These are phyloP conservation scores for Aspergillus caelatus DNA, from an alignment of 2,329 filamentous ascomycete genomes.

Conservation along the genomic window DNA sequence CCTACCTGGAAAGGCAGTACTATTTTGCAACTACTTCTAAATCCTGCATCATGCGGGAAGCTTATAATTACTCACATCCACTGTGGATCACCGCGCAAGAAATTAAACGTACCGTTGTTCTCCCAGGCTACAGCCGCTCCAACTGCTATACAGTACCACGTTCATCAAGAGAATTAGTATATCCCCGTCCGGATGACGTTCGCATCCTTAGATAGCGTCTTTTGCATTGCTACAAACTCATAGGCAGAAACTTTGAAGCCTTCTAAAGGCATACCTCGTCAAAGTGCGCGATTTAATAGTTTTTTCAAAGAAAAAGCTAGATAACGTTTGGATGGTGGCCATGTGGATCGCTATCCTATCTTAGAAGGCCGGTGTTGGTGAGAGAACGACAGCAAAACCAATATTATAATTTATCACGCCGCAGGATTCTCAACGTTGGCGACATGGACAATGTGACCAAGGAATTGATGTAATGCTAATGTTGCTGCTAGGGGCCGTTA, in stretches of 20 bases:
- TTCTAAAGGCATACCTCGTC: not conserved
- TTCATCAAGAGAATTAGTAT: not conserved
- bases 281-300: not conserved
- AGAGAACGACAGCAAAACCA: not conserved
- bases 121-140: not conserved
- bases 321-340: not conserved
- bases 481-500: not conserved
- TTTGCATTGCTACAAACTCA: not conserved
- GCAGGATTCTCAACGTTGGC: not conserved
- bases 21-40: not conserved
- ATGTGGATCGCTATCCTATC: not conserved
- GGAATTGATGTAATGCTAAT: not conserved
- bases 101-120: not conserved
- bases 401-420: not conserved
- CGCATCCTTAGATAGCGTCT: not conserved
- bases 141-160: not conserved
- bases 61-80: not conserved
- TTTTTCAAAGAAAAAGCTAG: not conserved
- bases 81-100: not conserved
- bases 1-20: not conserved
- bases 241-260: conserved; percentile 1
- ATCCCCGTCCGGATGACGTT: not conserved
- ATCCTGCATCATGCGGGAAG: not conserved
- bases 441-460: not conserved
- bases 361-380: no score